phyloP scores from a whole-genome alignment of 352 stramenopile genomes.

The Pythium phragmitis region DNA sequence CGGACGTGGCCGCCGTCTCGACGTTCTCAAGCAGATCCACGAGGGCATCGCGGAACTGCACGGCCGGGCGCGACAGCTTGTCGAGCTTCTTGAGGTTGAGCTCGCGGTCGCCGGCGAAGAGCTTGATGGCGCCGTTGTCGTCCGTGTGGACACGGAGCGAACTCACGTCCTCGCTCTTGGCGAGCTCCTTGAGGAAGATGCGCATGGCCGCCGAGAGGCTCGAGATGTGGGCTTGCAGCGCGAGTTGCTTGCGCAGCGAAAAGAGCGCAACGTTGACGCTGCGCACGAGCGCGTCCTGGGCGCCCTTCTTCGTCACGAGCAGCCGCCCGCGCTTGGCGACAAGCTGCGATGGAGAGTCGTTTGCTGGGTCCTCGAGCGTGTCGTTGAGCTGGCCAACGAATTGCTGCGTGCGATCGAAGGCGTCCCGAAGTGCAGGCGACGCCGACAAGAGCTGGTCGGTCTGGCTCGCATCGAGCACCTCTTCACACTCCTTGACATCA shows the following conservation, averaged over 20 bases:
- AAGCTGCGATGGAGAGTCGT: slow-evolving; percentile 32
- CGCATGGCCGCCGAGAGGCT: slow-evolving; percentile 34
- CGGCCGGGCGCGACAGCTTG: slow-evolving; percentile 40
- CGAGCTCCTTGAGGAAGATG: slow-evolving; percentile 45
- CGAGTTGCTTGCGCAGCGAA: slow-evolving; percentile 43
- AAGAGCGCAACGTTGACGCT: slow-evolving; percentile 36
- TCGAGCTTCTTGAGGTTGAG: slow-evolving; percentile 48
- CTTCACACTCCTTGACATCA: slow-evolving; percentile 44
- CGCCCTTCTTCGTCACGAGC: slow-evolving; percentile 29
- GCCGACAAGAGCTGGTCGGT: slow-evolving; percentile 26
- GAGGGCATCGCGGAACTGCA: slow-evolving; percentile 47
- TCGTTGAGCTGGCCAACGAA: slow-evolving; percentile 35
- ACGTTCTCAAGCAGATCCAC: slow-evolving; percentile 55
- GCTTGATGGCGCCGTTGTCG: slow-evolving; percentile 40
- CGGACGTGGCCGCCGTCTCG: slow-evolving; percentile 40
- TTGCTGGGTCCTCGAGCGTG: slow-evolving; percentile 34
- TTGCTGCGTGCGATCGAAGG: slow-evolving; percentile 29
- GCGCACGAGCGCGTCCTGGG: slow-evolving; percentile 28
- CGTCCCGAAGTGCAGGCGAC: slow-evolving; percentile 27
- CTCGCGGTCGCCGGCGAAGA: slow-evolving; percentile 46
- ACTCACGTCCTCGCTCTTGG: slow-evolving; percentile 43
- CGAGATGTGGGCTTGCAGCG: slow-evolving; percentile 35
- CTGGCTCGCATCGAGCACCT: slow-evolving; percentile 30
- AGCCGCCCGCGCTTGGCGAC: slow-evolving; percentile 39
- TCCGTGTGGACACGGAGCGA: slow-evolving; percentile 36